Conservation (phyloP, 2,329 filamentous ascomycete genomes). For the Monilinia fructigena region DNA sequence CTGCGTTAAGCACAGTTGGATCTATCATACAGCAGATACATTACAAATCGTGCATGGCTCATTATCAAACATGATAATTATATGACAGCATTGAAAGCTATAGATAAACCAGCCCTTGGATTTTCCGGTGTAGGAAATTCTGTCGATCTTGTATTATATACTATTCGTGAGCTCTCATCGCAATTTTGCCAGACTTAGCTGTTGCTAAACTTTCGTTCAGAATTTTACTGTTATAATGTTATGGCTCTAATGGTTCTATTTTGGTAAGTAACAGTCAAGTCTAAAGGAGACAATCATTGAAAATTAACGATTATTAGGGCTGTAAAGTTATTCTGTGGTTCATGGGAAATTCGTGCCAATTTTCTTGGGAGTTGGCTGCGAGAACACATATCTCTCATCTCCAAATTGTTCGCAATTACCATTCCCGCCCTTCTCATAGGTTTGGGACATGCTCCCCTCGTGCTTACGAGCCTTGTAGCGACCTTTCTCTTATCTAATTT, state of each 20-base stretch:
- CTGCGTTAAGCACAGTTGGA: conserved; percentile 34
- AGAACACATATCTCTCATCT: conserved; percentile 34
- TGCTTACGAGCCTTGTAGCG: conserved; percentile 36
- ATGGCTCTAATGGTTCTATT: conserved; percentile 48
- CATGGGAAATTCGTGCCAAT: conserved; percentile 37
- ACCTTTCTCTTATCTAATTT: conserved; percentile 44
- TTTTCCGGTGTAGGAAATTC: conserved; percentile 46
- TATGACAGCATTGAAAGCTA: conserved; percentile 40
- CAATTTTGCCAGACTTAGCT: background rate
- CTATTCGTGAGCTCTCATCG: conserved; percentile 45
- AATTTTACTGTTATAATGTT: conserved; percentile 53
- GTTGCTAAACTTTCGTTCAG: conserved; percentile 37
- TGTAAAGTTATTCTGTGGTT: conserved; percentile 42
- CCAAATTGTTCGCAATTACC: conserved; percentile 42
- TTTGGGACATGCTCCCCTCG: conserved; percentile 37
- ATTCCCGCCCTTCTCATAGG: conserved; percentile 42
- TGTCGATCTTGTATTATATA: conserved; percentile 47
- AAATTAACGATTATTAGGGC: conserved; percentile 39
- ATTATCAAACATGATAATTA: conserved; percentile 40
- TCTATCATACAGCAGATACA: conserved; percentile 39
- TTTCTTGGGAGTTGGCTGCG: conserved; percentile 36
- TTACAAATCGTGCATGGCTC: conserved; percentile 33
- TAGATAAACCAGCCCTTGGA: conserved; percentile 45
- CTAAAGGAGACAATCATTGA: background rate
- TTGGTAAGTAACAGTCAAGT: conserved; percentile 41